Evolutionary conservation across 2,329 filamentous ascomycete genomes (phyloP), one percentile per base, ranked within the genome.

Genomic region (Colletotrichum falcatum): DNA sequence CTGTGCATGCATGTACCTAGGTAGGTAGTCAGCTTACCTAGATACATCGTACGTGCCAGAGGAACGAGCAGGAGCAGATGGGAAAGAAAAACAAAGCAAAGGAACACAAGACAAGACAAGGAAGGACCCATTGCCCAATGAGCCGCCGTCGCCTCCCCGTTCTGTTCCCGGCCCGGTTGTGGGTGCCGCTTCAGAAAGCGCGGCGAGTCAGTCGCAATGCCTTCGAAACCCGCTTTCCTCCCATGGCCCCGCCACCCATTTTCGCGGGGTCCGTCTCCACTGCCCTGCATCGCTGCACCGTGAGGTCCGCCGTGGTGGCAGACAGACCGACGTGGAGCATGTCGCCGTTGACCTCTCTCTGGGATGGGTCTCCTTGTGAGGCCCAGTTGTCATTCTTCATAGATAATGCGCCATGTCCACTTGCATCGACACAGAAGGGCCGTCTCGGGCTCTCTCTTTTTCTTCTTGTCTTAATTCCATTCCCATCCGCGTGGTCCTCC

Each of bases 171-270:
- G 23, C 18, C 56, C 56, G 62, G 66, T 35, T n/a, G 18, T 66
- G 49, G 63, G 28, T 66, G 64, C 63, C 63, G 63, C 66, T 14
- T 60, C 20, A 33, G 42, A n/a, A 30, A 37, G 12, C 5, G 30
- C 33, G 58, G 63, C 67, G 67, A 70, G 67, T 70, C 67, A 70
- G 58, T 62, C 61, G 56, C 67, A 70, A 67, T 70, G 67, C 67
- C 46, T 51, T 62, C 49, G 37, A 67, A 61, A 66, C 67, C 67
- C 63, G 56, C 64, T 70, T 62, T 53, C 51, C 42, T 61, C 26
- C 67, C 66, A 51, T 37, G 67, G 67, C 63, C 58, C 67, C 64
- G 30, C 67, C 67, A 70, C 67, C 63, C 64, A 70, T 63, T 56
- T 53, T 70, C 67, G 67, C 67, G 67, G 67, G 64, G 67, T 70